Conservation (phyloP, 169 alveolate genomes). For the Plasmodium knowlesi region DNA sequence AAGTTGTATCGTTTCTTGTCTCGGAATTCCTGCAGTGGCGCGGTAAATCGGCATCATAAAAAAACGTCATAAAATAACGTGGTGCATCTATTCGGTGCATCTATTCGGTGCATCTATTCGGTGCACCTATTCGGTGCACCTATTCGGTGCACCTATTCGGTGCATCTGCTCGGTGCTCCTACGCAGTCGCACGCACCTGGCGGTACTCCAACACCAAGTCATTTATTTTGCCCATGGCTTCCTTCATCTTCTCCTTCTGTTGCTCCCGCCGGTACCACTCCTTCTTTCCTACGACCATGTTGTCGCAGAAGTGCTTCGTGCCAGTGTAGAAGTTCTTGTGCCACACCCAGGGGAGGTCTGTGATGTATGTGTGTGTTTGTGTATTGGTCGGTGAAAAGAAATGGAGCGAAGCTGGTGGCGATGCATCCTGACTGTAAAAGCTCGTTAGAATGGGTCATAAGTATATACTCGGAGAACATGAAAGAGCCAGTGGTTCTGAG, state of each 20-base stretch:
- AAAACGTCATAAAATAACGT: not conserved
- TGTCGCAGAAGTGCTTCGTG: constrained; percentile 85
- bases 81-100: too few relatives aligned
- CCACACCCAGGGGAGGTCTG: constrained; percentile 93
- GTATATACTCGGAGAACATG: not conserved
- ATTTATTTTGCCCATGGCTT: constrained; percentile 47
- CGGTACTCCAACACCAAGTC: constrained; percentile 68
- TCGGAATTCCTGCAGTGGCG: constrained; percentile 76
- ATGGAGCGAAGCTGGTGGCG: not conserved
- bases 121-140: too few relatives aligned
- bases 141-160: too few relatives aligned
- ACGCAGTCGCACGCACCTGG: not conserved
- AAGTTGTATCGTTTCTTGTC: constrained; percentile 82
- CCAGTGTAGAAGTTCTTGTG: constrained; percentile 84
- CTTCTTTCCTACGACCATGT: constrained; percentile 88
- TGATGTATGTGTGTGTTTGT: too few relatives aligned
- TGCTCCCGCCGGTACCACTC: constrained; percentile 87
- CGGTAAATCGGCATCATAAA: not conserved
- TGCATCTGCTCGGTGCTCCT: too few relatives aligned
- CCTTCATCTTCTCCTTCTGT: constrained; percentile 65
- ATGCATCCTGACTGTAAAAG: not conserved
- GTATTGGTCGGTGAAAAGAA: not conserved
- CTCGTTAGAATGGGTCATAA: not conserved
- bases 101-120: too few relatives aligned
- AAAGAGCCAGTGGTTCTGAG: not conserved